These are phyloP conservation scores for Moesziomyces parantarcticus DNA, from an alignment of 1,284 basidiomycete genomes.

Conservation along the genomic window DNA sequence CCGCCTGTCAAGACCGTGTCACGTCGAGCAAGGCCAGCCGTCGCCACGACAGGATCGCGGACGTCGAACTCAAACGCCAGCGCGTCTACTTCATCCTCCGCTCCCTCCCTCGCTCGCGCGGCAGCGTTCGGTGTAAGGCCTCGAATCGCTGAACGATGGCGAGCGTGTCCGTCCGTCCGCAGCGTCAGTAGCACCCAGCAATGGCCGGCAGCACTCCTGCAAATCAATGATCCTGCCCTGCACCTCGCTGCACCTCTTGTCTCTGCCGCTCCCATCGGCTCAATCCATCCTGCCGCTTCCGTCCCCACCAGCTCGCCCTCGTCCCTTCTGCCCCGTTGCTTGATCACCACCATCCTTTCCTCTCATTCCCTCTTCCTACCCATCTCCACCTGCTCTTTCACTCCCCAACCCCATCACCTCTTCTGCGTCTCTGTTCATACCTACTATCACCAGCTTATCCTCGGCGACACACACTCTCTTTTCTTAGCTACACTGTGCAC, in stretches of 20 bases:
- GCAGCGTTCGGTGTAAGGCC: too few relatives aligned
- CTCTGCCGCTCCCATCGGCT: background rate
- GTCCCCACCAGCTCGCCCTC: background rate
- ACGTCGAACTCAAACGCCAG: background rate
- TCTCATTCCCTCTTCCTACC: background rate
- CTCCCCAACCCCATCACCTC: background rate
- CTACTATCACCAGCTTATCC: background rate
- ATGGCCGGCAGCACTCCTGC: slow-evolving; percentile 3
- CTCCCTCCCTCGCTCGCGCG: too few relatives aligned
- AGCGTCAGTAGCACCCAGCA: too few relatives aligned
- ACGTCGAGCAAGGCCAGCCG: background rate
- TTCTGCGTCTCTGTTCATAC: background rate
- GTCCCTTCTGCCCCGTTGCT: background rate
- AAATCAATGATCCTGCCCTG: slow-evolving; percentile 3
- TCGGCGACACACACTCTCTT: background rate
- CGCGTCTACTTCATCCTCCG: background rate
- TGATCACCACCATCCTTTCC: slow-evolving; percentile 3
- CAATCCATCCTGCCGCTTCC: background rate
- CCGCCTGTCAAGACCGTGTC: background rate
- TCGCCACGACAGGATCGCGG: background rate
- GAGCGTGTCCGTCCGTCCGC: background rate
- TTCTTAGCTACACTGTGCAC: background rate
- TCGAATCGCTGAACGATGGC: background rate
- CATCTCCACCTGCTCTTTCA: background rate
- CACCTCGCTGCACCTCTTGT: slow-evolving; percentile 9